Base-by-base conservation (phyloP, 2,329 filamentous ascomycete species). In the Cercospora zeae-maydis region DNA sequence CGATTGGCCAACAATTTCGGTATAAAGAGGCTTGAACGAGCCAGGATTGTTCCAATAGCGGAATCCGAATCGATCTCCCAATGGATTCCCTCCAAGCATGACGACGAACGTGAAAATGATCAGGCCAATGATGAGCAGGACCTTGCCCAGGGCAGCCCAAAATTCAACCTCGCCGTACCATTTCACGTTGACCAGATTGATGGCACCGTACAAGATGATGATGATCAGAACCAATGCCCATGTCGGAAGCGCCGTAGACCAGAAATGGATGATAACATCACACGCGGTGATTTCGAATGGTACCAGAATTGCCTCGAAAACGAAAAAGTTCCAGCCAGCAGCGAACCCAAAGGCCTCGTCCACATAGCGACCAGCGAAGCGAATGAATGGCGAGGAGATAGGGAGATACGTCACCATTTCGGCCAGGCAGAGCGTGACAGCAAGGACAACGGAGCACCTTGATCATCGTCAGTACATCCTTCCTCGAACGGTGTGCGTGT, bases 151-250 rank as follows among this genome's bases (percentile, higher is more conserved):
- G 9, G 67, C 64, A 13, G 66, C 85, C 78, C 84, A 84, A 71
- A 96, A 95, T 73, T 95, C 91, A 0, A 87, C 84, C 76, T 92
- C 89, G 49, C 89, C 89, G 63, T 90, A 92, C 81, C 83, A 91
- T 66, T 88, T 82, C 16, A 92, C 88, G 0, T 87, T 88, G 64
- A 93, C 81, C 52, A 92, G 69, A 69, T 93, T 93, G 77, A 93
- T 80, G 4, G 80, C 19, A 37, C 78, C 84, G 71, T 86, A 86
- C 42, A 82, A 75, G 0, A 85, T 75, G 19, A 87, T 78, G 6
- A 84, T 79, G 42, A 87, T 84, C 31, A 84, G 81, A 58, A 90
- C 88, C 56, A 88, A 83, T 11, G 79, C 86, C 2, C 82, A 85
- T 0, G 83, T 81, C 0, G 85, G 86, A 2, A 73, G 59, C 4